These are phyloP conservation scores for Monosporascus sp. DNA, from an alignment of 2,329 filamentous ascomycete genomes.

Conservation along the genomic window DNA sequence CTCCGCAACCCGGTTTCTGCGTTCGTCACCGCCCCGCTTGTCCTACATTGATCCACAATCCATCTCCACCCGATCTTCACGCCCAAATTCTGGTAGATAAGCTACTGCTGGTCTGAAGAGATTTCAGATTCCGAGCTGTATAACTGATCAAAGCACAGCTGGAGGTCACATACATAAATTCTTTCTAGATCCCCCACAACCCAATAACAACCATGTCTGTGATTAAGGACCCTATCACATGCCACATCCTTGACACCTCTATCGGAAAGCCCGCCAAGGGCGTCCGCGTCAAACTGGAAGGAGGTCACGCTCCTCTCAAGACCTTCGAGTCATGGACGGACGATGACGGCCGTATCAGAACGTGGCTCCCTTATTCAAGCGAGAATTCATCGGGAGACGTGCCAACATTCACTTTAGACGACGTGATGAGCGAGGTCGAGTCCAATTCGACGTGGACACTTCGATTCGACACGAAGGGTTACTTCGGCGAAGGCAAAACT, in stretches of 20 bases:
- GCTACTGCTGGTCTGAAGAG: neutral
- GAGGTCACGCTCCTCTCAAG: slow-evolving; percentile 33
- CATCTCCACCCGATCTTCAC: neutral
- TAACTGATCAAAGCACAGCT: neutral
- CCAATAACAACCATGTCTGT: slow-evolving; percentile 19
- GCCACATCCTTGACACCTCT: slow-evolving; percentile 82
- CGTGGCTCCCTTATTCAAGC: slow-evolving; percentile 59
- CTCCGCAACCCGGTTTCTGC: neutral
- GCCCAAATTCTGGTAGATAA: neutral
- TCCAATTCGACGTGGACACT: slow-evolving; percentile 59
- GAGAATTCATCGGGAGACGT: slow-evolving; percentile 49
- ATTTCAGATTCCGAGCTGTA: neutral
- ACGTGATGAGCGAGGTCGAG: slow-evolving; percentile 44
- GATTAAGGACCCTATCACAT: slow-evolving; percentile 67
- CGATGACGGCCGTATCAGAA: slow-evolving; percentile 67
- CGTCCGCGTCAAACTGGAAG: slow-evolving; percentile 62
- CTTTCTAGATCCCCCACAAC: neutral
- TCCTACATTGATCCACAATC: neutral
- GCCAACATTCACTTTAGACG: slow-evolving; percentile 52
- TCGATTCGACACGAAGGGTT: slow-evolving; percentile 66
- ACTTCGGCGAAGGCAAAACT: slow-evolving; percentile 61
- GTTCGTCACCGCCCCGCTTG: neutral
- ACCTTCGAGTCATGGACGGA: slow-evolving; percentile 67
- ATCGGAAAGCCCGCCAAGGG: slow-evolving; percentile 62
- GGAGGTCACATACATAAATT: neutral